Percentiles rank a stretch among this genome's conserved stretches.
Evolutionary conservation across 2,329 filamentous ascomycete species (phyloP).

Genomic region (Nigrospora osmanthi): DNA sequence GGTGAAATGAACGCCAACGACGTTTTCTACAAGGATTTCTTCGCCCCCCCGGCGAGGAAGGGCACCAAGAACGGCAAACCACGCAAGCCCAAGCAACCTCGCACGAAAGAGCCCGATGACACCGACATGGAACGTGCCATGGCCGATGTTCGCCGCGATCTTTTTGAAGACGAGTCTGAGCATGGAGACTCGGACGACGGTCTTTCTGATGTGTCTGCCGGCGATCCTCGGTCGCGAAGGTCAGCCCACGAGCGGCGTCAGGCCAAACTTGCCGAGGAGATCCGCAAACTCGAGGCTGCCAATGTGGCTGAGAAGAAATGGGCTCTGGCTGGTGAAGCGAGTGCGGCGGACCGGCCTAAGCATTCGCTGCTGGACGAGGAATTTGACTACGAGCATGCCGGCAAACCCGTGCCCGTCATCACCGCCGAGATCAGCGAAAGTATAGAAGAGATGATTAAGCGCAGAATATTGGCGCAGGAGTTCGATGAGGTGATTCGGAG

Average conservation of each 20-base stretch:
- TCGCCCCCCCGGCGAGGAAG: constrained; percentile 75
- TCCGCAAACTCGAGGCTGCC: constrained; percentile 80
- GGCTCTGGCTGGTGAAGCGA: constrained; percentile 83
- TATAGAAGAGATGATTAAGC: constrained; percentile 91
- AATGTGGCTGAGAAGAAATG: constrained; percentile 87
- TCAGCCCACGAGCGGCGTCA: constrained; percentile 84
- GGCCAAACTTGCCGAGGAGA: constrained; percentile 81
- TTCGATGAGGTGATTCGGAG: constrained; percentile 88
- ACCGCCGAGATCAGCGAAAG: constrained; percentile 84
- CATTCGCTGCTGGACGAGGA: constrained; percentile 95
- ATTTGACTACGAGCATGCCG: constrained; percentile 88
- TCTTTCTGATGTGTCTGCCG: constrained; percentile 58
- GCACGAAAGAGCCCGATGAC: constrained; percentile 39
- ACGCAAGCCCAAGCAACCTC: constrained; percentile 30
- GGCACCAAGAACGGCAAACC: constrained; percentile 45
- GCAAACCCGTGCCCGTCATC: constrained; percentile 90
- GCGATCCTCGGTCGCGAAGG: constrained; percentile 63
- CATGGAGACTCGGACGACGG: constrained; percentile 56
- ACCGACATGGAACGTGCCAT: constrained; percentile 76
- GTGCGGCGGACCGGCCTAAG: constrained; percentile 70
- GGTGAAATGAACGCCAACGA: constrained; percentile 69
- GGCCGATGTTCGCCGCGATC: constrained; percentile 76
- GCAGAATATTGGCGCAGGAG: constrained; percentile 79
- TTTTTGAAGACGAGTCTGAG: constrained; percentile 75
- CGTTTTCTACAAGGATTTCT: constrained; percentile 88